Conservation (phyloP, 176 grass and related monocot species). For the Tuctoria greenei region DNA sequence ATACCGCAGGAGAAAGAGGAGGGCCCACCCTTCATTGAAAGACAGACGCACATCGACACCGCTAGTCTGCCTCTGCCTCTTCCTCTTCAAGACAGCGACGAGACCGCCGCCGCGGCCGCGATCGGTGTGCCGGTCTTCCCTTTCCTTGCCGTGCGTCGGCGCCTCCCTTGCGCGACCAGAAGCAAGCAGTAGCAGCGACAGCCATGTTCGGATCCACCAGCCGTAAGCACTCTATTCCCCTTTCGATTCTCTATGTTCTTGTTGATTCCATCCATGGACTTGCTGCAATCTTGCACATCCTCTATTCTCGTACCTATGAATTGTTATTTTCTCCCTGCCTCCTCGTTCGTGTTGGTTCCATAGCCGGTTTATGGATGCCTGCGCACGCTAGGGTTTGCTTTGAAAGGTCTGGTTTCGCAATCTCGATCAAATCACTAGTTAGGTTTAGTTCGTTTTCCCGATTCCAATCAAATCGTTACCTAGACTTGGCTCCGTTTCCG, state of each 20-base stretch:
- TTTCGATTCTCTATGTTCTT: neutral
- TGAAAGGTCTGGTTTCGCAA: neutral
- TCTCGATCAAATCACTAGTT: neutral
- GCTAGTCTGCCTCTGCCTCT: neutral
- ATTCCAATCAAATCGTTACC: neutral
- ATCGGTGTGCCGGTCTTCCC: neutral
- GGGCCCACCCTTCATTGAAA: constrained; percentile 12
- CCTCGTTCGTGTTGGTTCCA: neutral
- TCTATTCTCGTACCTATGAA: neutral
- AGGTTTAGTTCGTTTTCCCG: too few relatives aligned
- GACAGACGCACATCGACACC: neutral
- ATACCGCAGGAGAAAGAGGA: neutral
- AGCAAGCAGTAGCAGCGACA: neutral
- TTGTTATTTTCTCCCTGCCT: neutral
- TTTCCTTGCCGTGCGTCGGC: neutral
- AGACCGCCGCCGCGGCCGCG: neutral
- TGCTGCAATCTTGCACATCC: neutral
- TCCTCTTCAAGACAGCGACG: neutral
- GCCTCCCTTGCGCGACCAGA: neutral
- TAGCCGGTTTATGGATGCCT: neutral
- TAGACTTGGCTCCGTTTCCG: neutral
- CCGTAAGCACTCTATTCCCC: constrained; percentile 22
- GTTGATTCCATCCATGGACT: neutral
- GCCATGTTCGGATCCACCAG: constrained; percentile 67
- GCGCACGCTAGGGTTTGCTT: neutral